These are phyloP conservation scores for Herpetomonas samuelpessoai DNA, from an alignment of 208 protist species.

Conservation along the genomic window DNA sequence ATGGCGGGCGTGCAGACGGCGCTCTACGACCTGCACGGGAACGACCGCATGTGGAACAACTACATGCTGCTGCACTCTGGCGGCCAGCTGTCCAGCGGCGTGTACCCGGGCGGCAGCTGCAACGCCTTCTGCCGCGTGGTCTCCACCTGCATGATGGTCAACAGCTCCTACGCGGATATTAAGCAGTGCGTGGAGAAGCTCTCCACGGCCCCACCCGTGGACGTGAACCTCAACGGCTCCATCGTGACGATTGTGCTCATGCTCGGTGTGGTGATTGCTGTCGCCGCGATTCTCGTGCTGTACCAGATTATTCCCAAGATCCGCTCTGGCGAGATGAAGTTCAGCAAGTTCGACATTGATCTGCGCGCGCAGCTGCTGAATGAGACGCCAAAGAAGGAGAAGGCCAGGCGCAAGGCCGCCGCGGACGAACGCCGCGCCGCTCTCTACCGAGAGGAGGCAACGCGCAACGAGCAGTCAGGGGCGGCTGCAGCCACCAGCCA, in stretches of 20 bases:
- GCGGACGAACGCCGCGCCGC: conserved; percentile 1
- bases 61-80: conserved; percentile 44
- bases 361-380: conserved; percentile 46
- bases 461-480: too few species aligned
- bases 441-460: too few species aligned
- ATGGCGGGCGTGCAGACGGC: conserved; percentile 11
- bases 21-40: conserved; percentile 17
- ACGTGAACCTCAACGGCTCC: conserved; percentile 23
- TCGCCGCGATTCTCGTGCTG: conserved; percentile 18
- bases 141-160: conserved; percentile 51
- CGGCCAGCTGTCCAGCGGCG: conserved; percentile 18
- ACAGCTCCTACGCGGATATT: conserved; percentile 27
- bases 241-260: conserved; percentile 53
- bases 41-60: conserved; percentile 38
- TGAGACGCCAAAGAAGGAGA: conserved; percentile 33
- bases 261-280: conserved; percentile 23
- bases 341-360: conserved; percentile 44
- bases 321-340: conserved; percentile 32
- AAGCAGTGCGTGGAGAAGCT: conserved; percentile 27
- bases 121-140: conserved; percentile 48
- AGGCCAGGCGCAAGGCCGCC: conserved; percentile 18
- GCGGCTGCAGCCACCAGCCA: too few species aligned
- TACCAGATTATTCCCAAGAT: conserved; percentile 24
- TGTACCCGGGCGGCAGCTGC: conserved; percentile 36
- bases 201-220: not conserved